Evolutionary conservation across 2,329 filamentous ascomycete genomes (phyloP).

Genomic region (Cladosporium cucumerinum): DNA sequence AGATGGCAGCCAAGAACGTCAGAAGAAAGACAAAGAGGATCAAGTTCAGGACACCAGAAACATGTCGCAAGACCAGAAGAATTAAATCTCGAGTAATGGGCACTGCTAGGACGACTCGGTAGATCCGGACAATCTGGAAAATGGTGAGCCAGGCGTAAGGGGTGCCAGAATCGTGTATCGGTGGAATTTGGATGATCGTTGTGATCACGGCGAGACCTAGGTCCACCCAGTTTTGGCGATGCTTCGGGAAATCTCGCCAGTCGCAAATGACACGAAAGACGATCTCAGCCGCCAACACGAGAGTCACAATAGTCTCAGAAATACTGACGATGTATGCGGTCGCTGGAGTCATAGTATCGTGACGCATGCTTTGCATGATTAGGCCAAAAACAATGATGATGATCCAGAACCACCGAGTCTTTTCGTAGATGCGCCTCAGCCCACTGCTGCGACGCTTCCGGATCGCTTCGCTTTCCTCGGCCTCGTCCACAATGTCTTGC

Average conservation of each 20-base stretch:
- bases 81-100: conserved; percentile 85
- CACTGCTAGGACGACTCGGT: conserved; percentile 86
- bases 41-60: conserved; percentile 85
- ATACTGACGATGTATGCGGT: conserved; percentile 64
- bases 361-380: conserved; percentile 74
- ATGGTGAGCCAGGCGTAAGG: conserved; percentile 83
- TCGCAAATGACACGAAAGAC: conserved; percentile 71
- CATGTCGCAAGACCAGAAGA: conserved; percentile 81
- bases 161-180: conserved; percentile 67
- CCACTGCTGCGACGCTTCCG: conserved; percentile 43
- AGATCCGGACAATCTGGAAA: conserved; percentile 89
- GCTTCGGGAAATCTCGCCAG: conserved; percentile 75
- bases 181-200: conserved; percentile 78
- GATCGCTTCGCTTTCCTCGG: conserved; percentile 38
- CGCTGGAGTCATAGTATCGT: conserved; percentile 65
- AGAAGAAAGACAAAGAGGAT: conserved; percentile 96
- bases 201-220: conserved; percentile 76
- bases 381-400: conserved; percentile 74
- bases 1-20: conserved; percentile 89
- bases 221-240: conserved; percentile 75
- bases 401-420: conserved; percentile 74
- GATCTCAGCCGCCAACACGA: conserved; percentile 79
- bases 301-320: conserved; percentile 72
- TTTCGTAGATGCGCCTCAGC: conserved; percentile 71
- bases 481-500: conserved; percentile 41